Percentiles rank a stretch among this genome's conserved stretches.
These are phyloP conservation scores for Pezicula neosporulosa DNA, from an alignment of 2,329 filamentous ascomycete genomes.

Conservation along the genomic window DNA sequence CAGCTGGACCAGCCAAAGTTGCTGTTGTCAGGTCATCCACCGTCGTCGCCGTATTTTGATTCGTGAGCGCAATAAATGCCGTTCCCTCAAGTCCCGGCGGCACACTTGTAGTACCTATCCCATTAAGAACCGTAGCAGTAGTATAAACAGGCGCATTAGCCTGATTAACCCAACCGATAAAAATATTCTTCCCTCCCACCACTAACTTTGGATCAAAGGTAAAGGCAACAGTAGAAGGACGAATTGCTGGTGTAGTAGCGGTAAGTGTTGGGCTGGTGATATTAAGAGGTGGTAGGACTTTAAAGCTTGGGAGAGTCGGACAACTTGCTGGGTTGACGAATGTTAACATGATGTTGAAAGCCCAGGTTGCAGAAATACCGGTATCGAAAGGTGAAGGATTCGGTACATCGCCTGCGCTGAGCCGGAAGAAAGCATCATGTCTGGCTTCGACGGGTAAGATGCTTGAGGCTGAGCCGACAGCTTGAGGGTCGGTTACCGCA, in stretches of 20 bases:
- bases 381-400: conserved; percentile 7
- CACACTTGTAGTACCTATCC: background rate
- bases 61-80: conserved; percentile 5
- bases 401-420: conserved; percentile 3
- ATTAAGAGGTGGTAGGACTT: conserved; percentile 5
- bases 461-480: background rate
- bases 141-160: conserved; percentile 1
- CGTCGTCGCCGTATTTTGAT: conserved; percentile 2
- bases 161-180: conserved; percentile 6
- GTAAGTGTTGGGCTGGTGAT: background rate
- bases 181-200: background rate
- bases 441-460: conserved; percentile 3
- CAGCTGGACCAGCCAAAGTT: conserved; percentile 7
- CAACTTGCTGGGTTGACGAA: conserved; percentile 4
- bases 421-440: conserved; percentile 8
- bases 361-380: background rate
- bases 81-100: conserved; percentile 5
- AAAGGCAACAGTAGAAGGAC: conserved; percentile 5
- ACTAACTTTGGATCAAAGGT: background rate
- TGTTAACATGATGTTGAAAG: conserved; percentile 4
- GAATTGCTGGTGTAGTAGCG: conserved; percentile 4
- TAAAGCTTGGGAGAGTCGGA: conserved; percentile 1
- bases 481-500: conserved; percentile 1
- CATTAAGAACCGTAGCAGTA: conserved; percentile 2
- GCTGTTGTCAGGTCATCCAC: conserved; percentile 5